Conservation (phyloP, 352 stramenopile genomes). For the Phytopythium helicoides region DNA sequence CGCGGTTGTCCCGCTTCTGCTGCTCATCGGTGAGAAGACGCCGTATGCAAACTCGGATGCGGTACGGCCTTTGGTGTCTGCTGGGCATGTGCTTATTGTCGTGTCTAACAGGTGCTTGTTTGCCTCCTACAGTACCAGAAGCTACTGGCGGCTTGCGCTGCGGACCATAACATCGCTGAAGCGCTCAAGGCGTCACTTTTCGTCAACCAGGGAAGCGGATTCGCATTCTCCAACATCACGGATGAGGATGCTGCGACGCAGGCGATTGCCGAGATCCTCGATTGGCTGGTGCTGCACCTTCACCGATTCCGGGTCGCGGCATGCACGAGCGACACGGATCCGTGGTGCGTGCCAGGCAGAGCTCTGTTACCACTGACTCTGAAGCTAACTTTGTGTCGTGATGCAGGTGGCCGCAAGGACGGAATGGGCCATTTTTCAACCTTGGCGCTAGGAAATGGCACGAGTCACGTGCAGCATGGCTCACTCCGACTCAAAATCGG, state of each 20-base stretch:
- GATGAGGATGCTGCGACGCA: slow-evolving; percentile 88
- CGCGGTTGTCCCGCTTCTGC: slow-evolving; percentile 43
- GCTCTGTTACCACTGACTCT: background rate
- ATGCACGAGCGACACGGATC: slow-evolving; percentile 74
- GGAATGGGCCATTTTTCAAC: slow-evolving; percentile 87
- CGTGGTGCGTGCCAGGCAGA: slow-evolving; percentile 37
- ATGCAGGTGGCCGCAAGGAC: slow-evolving; percentile 76
- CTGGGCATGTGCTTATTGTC: slow-evolving; percentile 3
- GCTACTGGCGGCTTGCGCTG: slow-evolving; percentile 35
- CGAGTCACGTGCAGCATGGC: slow-evolving; percentile 61
- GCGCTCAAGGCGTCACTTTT: slow-evolving; percentile 53
- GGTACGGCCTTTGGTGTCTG: slow-evolving; percentile 26
- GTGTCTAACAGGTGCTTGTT: background rate
- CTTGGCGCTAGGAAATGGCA: slow-evolving; percentile 78
- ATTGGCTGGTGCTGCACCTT: slow-evolving; percentile 82
- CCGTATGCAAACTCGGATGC: slow-evolving; percentile 55
- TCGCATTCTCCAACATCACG: slow-evolving; percentile 88
- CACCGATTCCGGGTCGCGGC: slow-evolving; percentile 78
- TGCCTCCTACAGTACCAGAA: slow-evolving; percentile 44
- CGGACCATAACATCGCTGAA: slow-evolving; percentile 10
- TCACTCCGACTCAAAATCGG: slow-evolving; percentile 67
- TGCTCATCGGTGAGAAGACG: slow-evolving; percentile 70
- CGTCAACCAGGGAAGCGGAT: slow-evolving; percentile 70
- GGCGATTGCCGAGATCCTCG: slow-evolving; percentile 79
- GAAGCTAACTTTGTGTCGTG: background rate